A percentile compares a stretch with the other conserved stretches of the same genome.
Conservation (phyloP, 345 rosid species). For the Brassica rapa region DNA sequence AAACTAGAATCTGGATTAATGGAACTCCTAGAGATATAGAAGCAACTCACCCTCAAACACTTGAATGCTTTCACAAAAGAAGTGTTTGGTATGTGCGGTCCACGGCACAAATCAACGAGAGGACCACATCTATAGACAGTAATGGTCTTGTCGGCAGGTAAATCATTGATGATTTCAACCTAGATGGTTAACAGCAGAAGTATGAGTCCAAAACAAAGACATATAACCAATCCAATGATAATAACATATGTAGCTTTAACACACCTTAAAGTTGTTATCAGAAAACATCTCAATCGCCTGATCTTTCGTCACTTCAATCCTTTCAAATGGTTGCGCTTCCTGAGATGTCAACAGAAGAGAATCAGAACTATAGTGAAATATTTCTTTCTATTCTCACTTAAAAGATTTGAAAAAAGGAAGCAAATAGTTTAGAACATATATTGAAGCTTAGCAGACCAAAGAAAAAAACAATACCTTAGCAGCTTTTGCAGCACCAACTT, state of each 20-base stretch:
- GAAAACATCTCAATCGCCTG: constrained; percentile 89
- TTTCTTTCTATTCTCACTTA: neutral
- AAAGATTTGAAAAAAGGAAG: neutral
- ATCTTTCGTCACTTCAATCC: constrained; percentile 89
- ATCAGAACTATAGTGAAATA: neutral
- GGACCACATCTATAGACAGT: constrained; percentile 98
- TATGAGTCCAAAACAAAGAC: constrained; percentile 15
- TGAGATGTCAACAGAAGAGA: constrained; percentile 31
- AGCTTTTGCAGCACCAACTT: constrained; percentile 68
- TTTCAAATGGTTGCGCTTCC: constrained; percentile 94
- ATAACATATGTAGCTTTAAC: constrained; percentile 19
- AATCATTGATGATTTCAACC: constrained; percentile 88
- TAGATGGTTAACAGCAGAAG: constrained; percentile 41
- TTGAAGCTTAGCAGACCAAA: constrained; percentile 9
- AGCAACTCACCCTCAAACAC: constrained; percentile 72
- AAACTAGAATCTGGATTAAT: constrained; percentile 27
- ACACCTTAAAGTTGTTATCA: constrained; percentile 87
- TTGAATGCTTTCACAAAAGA: constrained; percentile 93
- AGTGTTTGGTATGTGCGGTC: constrained; percentile 98
- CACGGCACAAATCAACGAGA: constrained; percentile 93
- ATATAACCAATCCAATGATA: neutral
- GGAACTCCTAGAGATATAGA: constrained; percentile 11
- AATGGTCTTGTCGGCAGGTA: constrained; percentile 87
- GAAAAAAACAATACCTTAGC: constrained; percentile 54
- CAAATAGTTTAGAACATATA: constrained; percentile 10